Base-by-base conservation (phyloP, 805 yeast species). In the Starmerella bombi region DNA sequence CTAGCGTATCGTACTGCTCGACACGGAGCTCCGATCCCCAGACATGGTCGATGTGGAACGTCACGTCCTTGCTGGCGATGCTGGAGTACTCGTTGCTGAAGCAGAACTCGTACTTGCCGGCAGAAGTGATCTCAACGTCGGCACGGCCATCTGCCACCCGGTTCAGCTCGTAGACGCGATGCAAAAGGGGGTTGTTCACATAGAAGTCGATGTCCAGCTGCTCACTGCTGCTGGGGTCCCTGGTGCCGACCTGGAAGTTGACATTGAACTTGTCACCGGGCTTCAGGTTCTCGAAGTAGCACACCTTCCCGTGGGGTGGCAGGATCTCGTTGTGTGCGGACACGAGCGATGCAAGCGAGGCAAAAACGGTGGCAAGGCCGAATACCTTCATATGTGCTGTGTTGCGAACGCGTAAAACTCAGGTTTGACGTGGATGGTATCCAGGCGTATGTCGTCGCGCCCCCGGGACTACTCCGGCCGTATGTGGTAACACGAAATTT, bases 1-100 rank as follows among this genome's bases (percentile, higher is more conserved):
- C 97, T 53, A 91, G 68, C 44, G 84, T 73, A 58, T 84, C 83
- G 49, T 85, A 80, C 57, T 77, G 78, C 53, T 77, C 80, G 43
- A 75, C 72, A 56, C 82, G 93, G 38, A 88, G 75, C 40, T 51
- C 54, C 21, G 42, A 36, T 58, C 80, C 88, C 41, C 86, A 75
- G 25, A 82, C 84, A 22, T 96, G 97, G 58, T 85, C 94, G 43
- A 88, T 83, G 61, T 88, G 91, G 70, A 88, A 88, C 0, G 94
- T 79, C 29, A 88, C 94, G 58, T 88, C 98, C 61, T 84, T 80
- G 38, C 91, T 82, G 32, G 70, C 73, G 35, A 77, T 58, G 17
- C 73, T 66, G 5, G 82, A 68, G 53, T 73, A 75, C 60, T 85
- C 95, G 61, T 91, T 88, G 51, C 88, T 75, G 68, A 88, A 88